phyloP scores from a whole-genome alignment of 1,284 basidiomycete species.

The Veloporphyrellus conicus region DNA sequence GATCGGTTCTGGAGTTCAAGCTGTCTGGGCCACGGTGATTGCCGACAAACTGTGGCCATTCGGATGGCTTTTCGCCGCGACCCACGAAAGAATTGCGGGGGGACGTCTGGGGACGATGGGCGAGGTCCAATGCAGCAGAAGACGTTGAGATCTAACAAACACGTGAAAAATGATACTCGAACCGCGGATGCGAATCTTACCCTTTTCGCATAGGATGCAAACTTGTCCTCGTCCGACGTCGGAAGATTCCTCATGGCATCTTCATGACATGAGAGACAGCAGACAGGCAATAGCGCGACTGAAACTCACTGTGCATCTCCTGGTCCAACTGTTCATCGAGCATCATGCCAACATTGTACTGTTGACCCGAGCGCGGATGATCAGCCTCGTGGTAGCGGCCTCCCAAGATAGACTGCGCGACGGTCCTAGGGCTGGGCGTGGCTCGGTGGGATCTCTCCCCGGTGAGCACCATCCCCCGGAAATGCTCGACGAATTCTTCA shows the following conservation, averaged over 20 bases:
- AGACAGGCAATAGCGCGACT: constrained; percentile 8
- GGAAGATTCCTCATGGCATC: constrained; percentile 90
- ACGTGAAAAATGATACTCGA: constrained; percentile 2
- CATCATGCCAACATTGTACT: constrained; percentile 80
- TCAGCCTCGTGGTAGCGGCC: constrained; percentile 51
- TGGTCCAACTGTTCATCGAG: constrained; percentile 85
- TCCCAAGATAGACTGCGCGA: constrained; percentile 50
- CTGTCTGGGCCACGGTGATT: constrained; percentile 57
- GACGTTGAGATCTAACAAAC: constrained; percentile 70
- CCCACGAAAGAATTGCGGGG: constrained; percentile 57
- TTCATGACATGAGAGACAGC: constrained; percentile 33
- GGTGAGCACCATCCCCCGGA: constrained; percentile 62
- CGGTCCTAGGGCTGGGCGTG: constrained; percentile 48
- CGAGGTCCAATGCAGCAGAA: constrained; percentile 89
- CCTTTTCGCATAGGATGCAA: constrained; percentile 58
- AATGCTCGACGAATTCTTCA: constrained; percentile 70
- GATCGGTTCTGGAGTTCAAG: constrained; percentile 50
- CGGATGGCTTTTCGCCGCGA: constrained; percentile 74
- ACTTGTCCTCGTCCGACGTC: constrained; percentile 91
- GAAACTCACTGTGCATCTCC: constrained; percentile 78
- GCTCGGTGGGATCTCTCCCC: constrained; percentile 54
- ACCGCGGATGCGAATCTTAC: constrained; percentile 38
- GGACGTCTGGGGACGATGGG: constrained; percentile 80
- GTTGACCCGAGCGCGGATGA: constrained; percentile 50
- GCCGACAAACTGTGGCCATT: constrained; percentile 88